Percentiles rank a stretch among this genome's conserved stretches.
Conservation (phyloP, 768 basidiomycete species). For the Xerocomellus intermedius region DNA sequence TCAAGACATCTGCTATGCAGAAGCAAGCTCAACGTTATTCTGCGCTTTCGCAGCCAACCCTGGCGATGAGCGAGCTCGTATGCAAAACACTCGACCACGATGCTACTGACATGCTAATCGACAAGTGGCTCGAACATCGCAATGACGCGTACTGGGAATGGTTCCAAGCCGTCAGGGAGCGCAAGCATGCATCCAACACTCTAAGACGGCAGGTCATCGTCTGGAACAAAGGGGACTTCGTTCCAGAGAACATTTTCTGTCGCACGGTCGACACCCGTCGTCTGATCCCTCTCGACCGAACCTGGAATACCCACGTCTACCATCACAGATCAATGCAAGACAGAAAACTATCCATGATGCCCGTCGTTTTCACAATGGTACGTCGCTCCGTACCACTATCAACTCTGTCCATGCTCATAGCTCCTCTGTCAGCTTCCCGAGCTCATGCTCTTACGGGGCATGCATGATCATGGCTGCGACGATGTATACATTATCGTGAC, state of each 20-base stretch:
- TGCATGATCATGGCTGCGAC: constrained; percentile 79
- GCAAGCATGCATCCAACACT: constrained; percentile 54
- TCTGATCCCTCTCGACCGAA: constrained; percentile 75
- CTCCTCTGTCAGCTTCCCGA: constrained; percentile 57
- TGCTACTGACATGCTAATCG: constrained; percentile 74
- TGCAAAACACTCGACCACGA: constrained; percentile 77
- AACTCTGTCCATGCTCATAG: not conserved
- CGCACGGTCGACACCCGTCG: constrained; percentile 77
- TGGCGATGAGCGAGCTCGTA: constrained; percentile 76
- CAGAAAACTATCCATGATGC: constrained; percentile 72
- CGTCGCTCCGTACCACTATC: constrained; percentile 12
- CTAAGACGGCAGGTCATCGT: constrained; percentile 49
- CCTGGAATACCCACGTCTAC: constrained; percentile 80
- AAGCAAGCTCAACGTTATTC: constrained; percentile 47
- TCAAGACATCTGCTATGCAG: constrained; percentile 23
- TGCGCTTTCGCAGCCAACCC: constrained; percentile 59
- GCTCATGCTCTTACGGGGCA: constrained; percentile 74
- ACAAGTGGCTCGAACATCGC: constrained; percentile 80
- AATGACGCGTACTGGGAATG: constrained; percentile 76
- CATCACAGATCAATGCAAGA: constrained; percentile 76
- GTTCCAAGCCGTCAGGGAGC: constrained; percentile 69
- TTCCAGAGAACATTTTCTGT: constrained; percentile 77
- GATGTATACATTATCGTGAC: constrained; percentile 79
- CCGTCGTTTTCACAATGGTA: constrained; percentile 80
- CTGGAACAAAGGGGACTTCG: constrained; percentile 69